Percentiles rank a stretch among this genome's conserved stretches.
Conservation (phyloP, 2,329 filamentous ascomycete genomes). For the Hypoxylon sp. region DNA sequence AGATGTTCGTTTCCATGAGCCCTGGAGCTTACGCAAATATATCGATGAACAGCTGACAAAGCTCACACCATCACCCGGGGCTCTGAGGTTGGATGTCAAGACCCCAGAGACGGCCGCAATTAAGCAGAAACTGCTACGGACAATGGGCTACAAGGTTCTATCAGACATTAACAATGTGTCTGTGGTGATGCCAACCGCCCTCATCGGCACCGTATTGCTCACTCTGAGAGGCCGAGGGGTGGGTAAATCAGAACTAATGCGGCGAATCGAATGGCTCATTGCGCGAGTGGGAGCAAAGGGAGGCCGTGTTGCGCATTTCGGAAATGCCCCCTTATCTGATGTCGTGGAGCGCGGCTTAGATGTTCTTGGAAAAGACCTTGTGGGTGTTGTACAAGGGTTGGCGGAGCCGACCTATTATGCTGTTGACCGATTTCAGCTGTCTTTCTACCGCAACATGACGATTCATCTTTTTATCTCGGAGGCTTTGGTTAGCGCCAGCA, state of each 20-base stretch:
- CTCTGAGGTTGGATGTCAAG: slow-evolving; percentile 62
- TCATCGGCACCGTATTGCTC: slow-evolving; percentile 93
- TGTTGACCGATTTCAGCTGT: slow-evolving; percentile 95
- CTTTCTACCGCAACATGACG: slow-evolving; percentile 99
- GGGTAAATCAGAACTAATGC: slow-evolving; percentile 85
- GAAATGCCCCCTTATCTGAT: slow-evolving; percentile 80
- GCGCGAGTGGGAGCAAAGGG: slow-evolving; percentile 86
- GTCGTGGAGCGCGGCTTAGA: slow-evolving; percentile 93
- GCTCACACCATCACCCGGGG: slow-evolving; percentile 65
- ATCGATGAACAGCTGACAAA: slow-evolving; percentile 81
- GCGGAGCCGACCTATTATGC: slow-evolving; percentile 95
- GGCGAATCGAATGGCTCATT: slow-evolving; percentile 91
- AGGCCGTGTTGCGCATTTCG: slow-evolving; percentile 94
- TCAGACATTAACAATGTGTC: slow-evolving; percentile 96
- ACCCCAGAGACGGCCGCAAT: slow-evolving; percentile 67
- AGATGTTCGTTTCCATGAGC: slow-evolving; percentile 95
- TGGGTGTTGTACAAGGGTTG: slow-evolving; percentile 82
- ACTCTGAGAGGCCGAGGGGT: slow-evolving; percentile 93
- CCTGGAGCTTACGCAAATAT: slow-evolving; percentile 90
- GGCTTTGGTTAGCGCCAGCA: slow-evolving; percentile 87
- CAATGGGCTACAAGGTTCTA: slow-evolving; percentile 91
- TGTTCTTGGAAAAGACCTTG: slow-evolving; percentile 89
- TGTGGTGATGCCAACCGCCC: slow-evolving; percentile 96
- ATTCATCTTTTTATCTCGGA: slow-evolving; percentile 98
- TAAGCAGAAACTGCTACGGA: slow-evolving; percentile 82